Conservation (phyloP, 2,329 filamentous ascomycete species). For the Cercospora zeina region DNA sequence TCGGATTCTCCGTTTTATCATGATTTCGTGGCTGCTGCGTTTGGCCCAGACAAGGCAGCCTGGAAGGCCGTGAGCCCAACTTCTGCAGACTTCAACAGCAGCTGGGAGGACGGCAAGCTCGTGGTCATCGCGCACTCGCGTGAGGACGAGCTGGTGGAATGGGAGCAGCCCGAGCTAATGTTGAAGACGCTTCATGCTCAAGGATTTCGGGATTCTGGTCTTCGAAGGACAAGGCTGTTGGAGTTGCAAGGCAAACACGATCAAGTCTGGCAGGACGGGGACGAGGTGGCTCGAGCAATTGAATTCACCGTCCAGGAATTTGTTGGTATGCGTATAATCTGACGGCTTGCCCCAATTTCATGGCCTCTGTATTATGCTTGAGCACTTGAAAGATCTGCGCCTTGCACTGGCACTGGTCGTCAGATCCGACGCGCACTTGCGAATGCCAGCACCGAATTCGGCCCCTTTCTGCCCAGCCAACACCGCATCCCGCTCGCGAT, state of each 20-base stretch:
- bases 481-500: neutral
- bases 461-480: neutral
- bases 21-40: constrained; percentile 61
- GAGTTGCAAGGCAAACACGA: constrained; percentile 63
- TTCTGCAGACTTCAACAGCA: constrained; percentile 46
- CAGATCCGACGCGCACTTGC: neutral
- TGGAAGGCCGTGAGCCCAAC: constrained; percentile 62
- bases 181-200: constrained; percentile 50
- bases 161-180: constrained; percentile 62
- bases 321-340: constrained; percentile 13
- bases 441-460: neutral
- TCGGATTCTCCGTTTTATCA: constrained; percentile 54
- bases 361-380: neutral
- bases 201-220: constrained; percentile 41
- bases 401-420: neutral
- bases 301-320: constrained; percentile 32
- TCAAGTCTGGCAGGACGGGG: constrained; percentile 62
- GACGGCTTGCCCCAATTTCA: neutral
- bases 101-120: constrained; percentile 44
- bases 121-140: constrained; percentile 50
- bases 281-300: constrained; percentile 53
- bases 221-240: constrained; percentile 43
- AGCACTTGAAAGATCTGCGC: neutral
- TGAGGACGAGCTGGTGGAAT: constrained; percentile 53
- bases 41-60: constrained; percentile 52